Evolutionary conservation across 768 basidiomycete genomes (phyloP), one percentile per base, ranked within the genome.

Genomic region (Lentinula detonsa): DNA sequence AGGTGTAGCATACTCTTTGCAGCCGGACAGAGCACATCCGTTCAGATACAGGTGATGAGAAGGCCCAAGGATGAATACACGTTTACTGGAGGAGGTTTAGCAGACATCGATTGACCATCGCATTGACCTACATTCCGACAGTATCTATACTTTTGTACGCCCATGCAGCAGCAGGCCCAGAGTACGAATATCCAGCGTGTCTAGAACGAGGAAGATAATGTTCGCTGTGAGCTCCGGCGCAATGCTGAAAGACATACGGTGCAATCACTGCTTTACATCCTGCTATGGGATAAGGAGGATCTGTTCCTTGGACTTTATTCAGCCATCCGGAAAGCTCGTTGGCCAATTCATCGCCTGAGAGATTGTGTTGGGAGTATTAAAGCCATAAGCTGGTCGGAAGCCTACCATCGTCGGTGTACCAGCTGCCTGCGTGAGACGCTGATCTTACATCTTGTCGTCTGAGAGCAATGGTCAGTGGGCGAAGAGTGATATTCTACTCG

Each of bases 151-250:
- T 85, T 72, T 85, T 88, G 76, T 98, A 99, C 0, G 96, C 96
- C 93, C 94, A 98, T 2, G 94, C 96, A 2, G 97, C 96, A 0
- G 95, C 81, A 4, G 85, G 87, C 21, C 97, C 97, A 58, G 95
- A 97, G 74, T 97, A 98, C 4, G 86, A 82, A 75, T 95, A 98
- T 5, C 97, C 97, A 2, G 97, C 97, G 72, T 99, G 97, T 9
- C 95, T 98, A 70, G 23, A 43, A 43, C 8, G 33, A 39, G 37
- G 64, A 21, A 61, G 62, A 11, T 8, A 18, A 35, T 23, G 15
- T 34, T 42, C 31, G 51, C 55, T 57, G 59, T 31, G 16, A 60
- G 57, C 37, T 8, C 37, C 13, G 13, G 37, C 37, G 13, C 9
- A 39, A 8, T 23, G 43, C 46, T 48, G 21, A 40, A 45, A n/a